A percentile compares a stretch with the other conserved stretches of the same genome.
phyloP scores from a whole-genome alignment of 768 basidiomycete genomes.

The Naganishia vishniacii region DNA sequence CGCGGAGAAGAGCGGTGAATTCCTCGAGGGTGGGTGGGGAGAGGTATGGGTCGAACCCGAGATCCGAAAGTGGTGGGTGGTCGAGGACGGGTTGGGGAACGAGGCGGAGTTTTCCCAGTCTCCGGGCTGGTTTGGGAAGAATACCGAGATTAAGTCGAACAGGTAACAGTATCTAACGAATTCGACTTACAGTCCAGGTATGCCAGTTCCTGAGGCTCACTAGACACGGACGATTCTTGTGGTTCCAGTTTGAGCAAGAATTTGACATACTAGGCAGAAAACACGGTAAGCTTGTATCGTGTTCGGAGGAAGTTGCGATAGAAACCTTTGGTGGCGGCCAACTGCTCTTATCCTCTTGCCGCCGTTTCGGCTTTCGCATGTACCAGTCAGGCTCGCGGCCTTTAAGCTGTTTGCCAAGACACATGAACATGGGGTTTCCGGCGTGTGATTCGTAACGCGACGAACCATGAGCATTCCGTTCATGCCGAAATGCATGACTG shows the following conservation, averaged over 20 bases:
- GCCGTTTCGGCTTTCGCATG: slow-evolving; percentile 33
- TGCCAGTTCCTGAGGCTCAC: slow-evolving; percentile 56
- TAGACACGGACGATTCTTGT: slow-evolving; percentile 45
- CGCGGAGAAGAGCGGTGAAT: slow-evolving; percentile 53
- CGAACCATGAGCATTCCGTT: slow-evolving; percentile 72
- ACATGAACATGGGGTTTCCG: background rate
- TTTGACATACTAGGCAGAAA: slow-evolving; percentile 48
- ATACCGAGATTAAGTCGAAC: background rate
- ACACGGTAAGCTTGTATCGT: background rate
- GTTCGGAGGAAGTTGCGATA: background rate
- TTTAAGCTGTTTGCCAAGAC: slow-evolving; percentile 32
- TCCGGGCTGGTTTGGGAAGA: slow-evolving; percentile 51
- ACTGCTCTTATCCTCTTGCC: slow-evolving; percentile 11
- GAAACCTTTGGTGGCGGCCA: slow-evolving; percentile 46
- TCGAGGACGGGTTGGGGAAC: slow-evolving; percentile 54
- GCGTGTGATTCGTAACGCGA: background rate
- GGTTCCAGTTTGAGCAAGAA: slow-evolving; percentile 61
- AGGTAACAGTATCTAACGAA: background rate
- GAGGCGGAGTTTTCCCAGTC: slow-evolving; percentile 66
- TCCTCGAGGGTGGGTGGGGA: slow-evolving; percentile 59
- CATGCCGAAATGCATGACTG: slow-evolving; percentile 78
- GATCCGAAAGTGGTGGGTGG: slow-evolving; percentile 65
- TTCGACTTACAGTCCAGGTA: slow-evolving; percentile 57
- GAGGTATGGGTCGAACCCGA: slow-evolving; percentile 73
- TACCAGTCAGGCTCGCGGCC: slow-evolving; percentile 48